Conservation (phyloP, 1,284 basidiomycete genomes). For the Trametes pubescens region DNA sequence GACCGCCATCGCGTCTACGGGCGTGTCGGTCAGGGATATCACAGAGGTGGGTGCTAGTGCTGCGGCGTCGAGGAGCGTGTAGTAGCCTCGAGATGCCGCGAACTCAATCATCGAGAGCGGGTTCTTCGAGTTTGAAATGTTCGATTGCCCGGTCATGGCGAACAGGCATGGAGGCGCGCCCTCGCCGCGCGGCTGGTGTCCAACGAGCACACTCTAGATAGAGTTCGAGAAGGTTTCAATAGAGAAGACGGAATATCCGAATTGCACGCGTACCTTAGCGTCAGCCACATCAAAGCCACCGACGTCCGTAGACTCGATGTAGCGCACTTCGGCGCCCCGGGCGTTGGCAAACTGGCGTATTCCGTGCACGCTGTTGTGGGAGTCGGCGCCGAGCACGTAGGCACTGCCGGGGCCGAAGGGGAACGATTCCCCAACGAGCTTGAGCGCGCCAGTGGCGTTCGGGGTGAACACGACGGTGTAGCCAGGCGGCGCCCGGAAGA, state of each 20-base stretch:
- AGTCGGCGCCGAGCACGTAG: slow-evolving; percentile 75
- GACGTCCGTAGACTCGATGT: slow-evolving; percentile 67
- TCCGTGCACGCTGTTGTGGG: slow-evolving; percentile 87
- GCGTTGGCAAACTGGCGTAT: slow-evolving; percentile 73
- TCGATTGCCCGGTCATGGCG: slow-evolving; percentile 81
- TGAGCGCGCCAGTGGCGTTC: slow-evolving; percentile 81
- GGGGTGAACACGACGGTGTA: slow-evolving; percentile 85
- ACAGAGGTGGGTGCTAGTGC: slow-evolving; percentile 77
- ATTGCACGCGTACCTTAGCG: slow-evolving; percentile 60
- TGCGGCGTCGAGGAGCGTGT: slow-evolving; percentile 79
- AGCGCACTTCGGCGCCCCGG: slow-evolving; percentile 63
- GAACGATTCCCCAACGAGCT: slow-evolving; percentile 83
- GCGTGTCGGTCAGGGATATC: slow-evolving; percentile 68
- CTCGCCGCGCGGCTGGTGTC: slow-evolving; percentile 49
- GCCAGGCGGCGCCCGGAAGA: slow-evolving; percentile 75
- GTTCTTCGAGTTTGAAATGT: slow-evolving; percentile 73
- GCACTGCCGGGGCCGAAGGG: slow-evolving; percentile 65
- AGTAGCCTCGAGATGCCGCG: slow-evolving; percentile 74
- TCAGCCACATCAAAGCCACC: slow-evolving; percentile 67
- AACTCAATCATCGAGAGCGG: slow-evolving; percentile 54
- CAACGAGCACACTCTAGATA: slow-evolving; percentile 46
- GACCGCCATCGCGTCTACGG: slow-evolving; percentile 82
- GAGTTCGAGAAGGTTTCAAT: not conserved
- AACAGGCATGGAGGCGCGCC: slow-evolving; percentile 64
- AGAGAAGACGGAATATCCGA: not conserved